Base-by-base conservation (phyloP, 2,329 filamentous ascomycete species). In the Botryotinia calthae region DNA sequence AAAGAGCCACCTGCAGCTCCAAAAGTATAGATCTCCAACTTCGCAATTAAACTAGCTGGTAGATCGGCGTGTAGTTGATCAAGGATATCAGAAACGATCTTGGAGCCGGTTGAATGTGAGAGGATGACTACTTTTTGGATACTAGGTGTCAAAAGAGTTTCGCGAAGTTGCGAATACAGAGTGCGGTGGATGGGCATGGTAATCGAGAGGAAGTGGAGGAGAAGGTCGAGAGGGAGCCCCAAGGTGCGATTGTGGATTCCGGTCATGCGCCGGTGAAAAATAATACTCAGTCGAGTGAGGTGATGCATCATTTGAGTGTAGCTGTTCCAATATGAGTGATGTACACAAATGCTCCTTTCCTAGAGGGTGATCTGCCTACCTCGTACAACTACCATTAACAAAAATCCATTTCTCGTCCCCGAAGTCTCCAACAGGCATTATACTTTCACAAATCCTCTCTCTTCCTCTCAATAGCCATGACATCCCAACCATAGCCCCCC, bases 1-100 rank as follows among this genome's bases (percentile, higher is more conserved):
- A 93, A 94, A 81, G 94, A 91, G 77, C 93, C 93, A 1, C 92
- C 90, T 0, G 91, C 92, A 70, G 88, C 91, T 37, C 91, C 92
- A 80, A 95, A 95, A 0, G 91, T 94, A 18, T 90, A 90, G 3
- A 94, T 87, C 80, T 94, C 92, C 1, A 93, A 84, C 77, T 93
- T 91, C 2, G 84, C 81, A 18, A 93, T 82, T 12, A 90, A 81
- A 73, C 89, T 85, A 70, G 89, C 87, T 0, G 90, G 87, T 31
- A 93, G 81, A 77, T 93, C 91, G 73, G 90, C 88, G 6, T 93
- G 84, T 2, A 94, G 84, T 89, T 91, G 92, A 82, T 95, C 92
- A 4, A 94, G 82, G 5, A 92, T 88, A 62, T 93, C 82, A 7
- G 90, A 87, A 2, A 89, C 89, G 76, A 93, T 88, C 69, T 94